Evolutionary conservation across 1,284 basidiomycete genomes (phyloP), one percentile per base, ranked within the genome.

Genomic region (Takashimella tepidaria): DNA sequence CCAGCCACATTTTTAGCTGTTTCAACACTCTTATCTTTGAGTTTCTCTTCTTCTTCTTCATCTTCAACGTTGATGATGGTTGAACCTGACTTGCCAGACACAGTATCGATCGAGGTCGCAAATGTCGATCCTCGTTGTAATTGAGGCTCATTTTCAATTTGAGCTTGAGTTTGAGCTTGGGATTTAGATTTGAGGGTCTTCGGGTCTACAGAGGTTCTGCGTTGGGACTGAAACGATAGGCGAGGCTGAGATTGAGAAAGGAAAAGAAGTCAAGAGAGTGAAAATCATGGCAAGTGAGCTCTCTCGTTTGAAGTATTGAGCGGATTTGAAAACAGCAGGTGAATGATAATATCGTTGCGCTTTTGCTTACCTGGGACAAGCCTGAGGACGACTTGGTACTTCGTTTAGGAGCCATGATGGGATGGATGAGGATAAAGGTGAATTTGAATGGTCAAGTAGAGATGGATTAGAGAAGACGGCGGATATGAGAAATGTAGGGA

Each of bases 141-240:
- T n/a, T n/a, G n/a, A n/a, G n/a, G n/a, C n/a, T n/a, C n/a, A n/a
- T n/a, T n/a, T n/a, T n/a, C n/a, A n/a, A n/a, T n/a, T n/a, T n/a
- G n/a, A n/a, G n/a, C n/a, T n/a, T n/a, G n/a, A n/a, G n/a, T n/a
- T n/a, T n/a, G n/a, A n/a, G n/a, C n/a, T n/a, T n/a, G n/a, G n/a
- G n/a, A n/a, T n/a, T n/a, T n/a, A n/a, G n/a, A n/a, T n/a, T n/a
- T n/a, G n/a, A 46, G 45, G 5, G 49, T 31, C 50, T 59, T 59
- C 26, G 50, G 47, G 4, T 48, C 31, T 3, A 41, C 37, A 21
- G 51, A 45, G 3, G 57, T 54, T n/a, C 45, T 50, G 13, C 58
- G 54, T 48, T 57, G 56, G 4, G 56, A 51, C 49, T 54, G 53
- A 55, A 66, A 66, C 1, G 62, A 59, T n/a, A 66, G 55, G 0